Base-by-base conservation (phyloP, 2,329 filamentous ascomycete species). In the Xylariales sp. region DNA sequence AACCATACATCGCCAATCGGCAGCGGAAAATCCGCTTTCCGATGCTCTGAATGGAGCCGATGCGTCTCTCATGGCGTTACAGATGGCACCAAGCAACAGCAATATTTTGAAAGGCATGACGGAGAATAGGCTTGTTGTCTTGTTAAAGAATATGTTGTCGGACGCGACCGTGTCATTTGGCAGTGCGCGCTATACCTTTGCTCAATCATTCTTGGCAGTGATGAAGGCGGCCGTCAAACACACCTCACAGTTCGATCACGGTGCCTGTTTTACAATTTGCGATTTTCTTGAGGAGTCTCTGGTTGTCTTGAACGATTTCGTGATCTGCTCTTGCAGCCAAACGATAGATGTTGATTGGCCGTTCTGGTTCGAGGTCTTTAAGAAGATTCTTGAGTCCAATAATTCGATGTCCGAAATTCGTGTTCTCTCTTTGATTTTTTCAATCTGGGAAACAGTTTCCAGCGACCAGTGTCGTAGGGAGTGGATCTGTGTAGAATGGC, bases 321-420 rank as follows among this genome's bases (percentile, higher is more conserved):
- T 84, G 67, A 81, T 82, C 2, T 78, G 78, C n/a, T 78, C 80
- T n/a, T 77, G 61, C 16, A 61, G 70, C 3, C 71, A 62, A 9
- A 46, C 78, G 70, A 73, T 85, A 28, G 85, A 90, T 58, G 79
- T 94, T 48, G 89, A 95, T 78, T 97, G 93, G 91, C 78, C 85
- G 0, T 97, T 97, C 78, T 97, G 94, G 94, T 83, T 96, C 48
- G 86, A 90, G 0, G 93, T 95, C 5, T 94, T 89, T 79, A 89
- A 87, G 78, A 88, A 89, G 76, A 94, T 97, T 83, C 85, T 94
- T 74, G 85, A 90, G 68, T 96, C 93, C 64, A 89, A 95, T 73
- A 97, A 97, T 79, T 94, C 92, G 46, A 92, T 97, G 84, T 96
- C 93, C 0, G 94, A 97, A 79, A 91, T 97, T 69, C 89, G 94